Conservation (phyloP, 352 stramenopile species). For the Blastocystis sp. region DNA sequence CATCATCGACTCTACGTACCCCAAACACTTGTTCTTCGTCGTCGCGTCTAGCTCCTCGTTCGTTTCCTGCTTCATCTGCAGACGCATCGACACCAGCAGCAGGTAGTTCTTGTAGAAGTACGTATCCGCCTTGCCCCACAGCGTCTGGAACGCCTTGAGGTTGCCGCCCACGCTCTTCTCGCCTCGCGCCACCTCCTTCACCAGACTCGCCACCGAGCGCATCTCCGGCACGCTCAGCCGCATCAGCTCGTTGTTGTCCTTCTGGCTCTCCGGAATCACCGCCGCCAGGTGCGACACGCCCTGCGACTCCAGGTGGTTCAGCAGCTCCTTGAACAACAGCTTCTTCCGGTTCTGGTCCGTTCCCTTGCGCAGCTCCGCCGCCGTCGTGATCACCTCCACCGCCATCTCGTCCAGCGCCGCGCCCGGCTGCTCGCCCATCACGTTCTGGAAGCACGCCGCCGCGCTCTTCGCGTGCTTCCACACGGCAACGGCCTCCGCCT, state of each 20-base stretch:
- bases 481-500: neutral
- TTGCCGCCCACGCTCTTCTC: neutral
- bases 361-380: conserved; percentile 41
- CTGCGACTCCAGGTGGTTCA: conserved; percentile 35
- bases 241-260: conserved; percentile 44
- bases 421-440: conserved; percentile 25
- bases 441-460: neutral
- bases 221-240: conserved; percentile 55
- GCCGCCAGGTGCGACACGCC: conserved; percentile 14
- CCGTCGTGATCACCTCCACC: conserved; percentile 39
- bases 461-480: neutral
- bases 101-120: conserved; percentile 69
- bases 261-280: neutral
- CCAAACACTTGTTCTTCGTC: neutral
- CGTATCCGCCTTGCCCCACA: conserved; percentile 39
- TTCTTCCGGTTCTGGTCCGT: conserved; percentile 31
- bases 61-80: conserved; percentile 41
- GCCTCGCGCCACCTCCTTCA: neutral
- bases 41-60: conserved; percentile 32
- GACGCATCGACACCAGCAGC: conserved; percentile 24
- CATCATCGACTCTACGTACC: conserved; percentile 58
- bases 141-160: neutral
- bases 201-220: neutral
- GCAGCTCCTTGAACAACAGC: conserved; percentile 19
- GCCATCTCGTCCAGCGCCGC: conserved; percentile 41